These are phyloP conservation scores for Rhizopus microsporus DNA, from an alignment of 371 early-diverging fungal genomes.

Conservation along the genomic window DNA sequence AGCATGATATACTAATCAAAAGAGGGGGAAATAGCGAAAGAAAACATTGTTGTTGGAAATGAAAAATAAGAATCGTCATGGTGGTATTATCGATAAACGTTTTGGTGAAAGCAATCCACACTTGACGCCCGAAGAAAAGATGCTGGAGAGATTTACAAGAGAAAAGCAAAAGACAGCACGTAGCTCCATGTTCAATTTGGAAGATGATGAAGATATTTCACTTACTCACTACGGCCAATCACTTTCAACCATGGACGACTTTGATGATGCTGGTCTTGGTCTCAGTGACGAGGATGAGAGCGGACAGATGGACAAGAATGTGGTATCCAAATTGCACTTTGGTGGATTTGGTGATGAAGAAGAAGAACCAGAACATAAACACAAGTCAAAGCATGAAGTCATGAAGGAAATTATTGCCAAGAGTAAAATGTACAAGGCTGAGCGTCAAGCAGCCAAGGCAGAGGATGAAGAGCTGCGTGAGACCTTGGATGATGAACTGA, in stretches of 20 bases:
- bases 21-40: constrained; percentile 57
- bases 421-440: constrained; percentile 90
- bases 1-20: background rate
- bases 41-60: constrained; percentile 83
- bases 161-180: constrained; percentile 66
- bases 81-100: constrained; percentile 88
- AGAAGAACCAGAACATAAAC: constrained; percentile 51
- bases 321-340: constrained; percentile 80
- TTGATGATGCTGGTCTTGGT: constrained; percentile 68
- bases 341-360: constrained; percentile 80
- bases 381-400: constrained; percentile 86
- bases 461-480: constrained; percentile 77
- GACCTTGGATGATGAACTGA: constrained; percentile 88
- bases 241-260: constrained; percentile 80
- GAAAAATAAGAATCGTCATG: constrained; percentile 65
- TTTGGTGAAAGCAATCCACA: constrained; percentile 91
- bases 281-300: constrained; percentile 63
- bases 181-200: constrained; percentile 76
- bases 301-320: constrained; percentile 61
- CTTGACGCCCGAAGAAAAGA: constrained; percentile 93
- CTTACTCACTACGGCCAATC: constrained; percentile 94
- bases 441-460: constrained; percentile 83
- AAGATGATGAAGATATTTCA: constrained; percentile 58
- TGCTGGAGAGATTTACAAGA: constrained; percentile 90
- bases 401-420: constrained; percentile 98